Evolutionary conservation across 2,329 filamentous ascomycete species (phyloP), one percentile per base, ranked within the genome.

Genomic region (Aspergillus brasiliensis): DNA sequence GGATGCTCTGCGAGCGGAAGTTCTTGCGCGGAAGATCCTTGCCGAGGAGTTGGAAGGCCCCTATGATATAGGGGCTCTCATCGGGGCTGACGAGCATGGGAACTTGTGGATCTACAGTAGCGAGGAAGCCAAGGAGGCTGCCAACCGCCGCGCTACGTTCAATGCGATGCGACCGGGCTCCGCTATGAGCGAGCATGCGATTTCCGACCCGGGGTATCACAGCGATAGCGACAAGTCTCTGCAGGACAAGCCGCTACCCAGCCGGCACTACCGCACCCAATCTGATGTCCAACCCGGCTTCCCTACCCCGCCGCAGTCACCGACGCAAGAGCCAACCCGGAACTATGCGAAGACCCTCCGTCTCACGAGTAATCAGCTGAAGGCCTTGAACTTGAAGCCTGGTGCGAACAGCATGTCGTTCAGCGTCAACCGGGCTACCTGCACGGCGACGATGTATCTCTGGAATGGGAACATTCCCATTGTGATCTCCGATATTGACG

Each of bases 21-120:
- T 96, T n/a, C 84, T 98, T 62, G 95, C 95, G 5, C 87, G 95
- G 21, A 95, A 94, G 74, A 92, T 99, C 53, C 84, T 99, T 11
- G 89, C 92, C 0, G 92, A 99, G 72, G 94, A 98, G 77, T 80
- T 98, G 13, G 91, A 97, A 69, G 95, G 93, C 21, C 92, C 94
- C 72, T 97, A 97, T 75, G 95, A 99, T 73, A 96, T 99, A 68
- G 95, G 95, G 5, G 90, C 94, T 2, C 83, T 99, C 28, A 97
- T 99, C 68, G 95, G 93, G 11, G 94, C 95, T 47, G 95, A 99
- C 72, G 92, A 96, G 71, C 88, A 95, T 61, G 95, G 95, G 6
- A 99, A 99, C 70, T 83, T 99, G n/a, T 98, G 95, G 94, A 98
- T 99, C 66, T 99, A 99, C 79, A 95, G 92, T 78, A 98, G 93